These are phyloP conservation scores for Domatiomyces globalis DNA, from an alignment of 2,329 filamentous ascomycete species.

Conservation along the genomic window DNA sequence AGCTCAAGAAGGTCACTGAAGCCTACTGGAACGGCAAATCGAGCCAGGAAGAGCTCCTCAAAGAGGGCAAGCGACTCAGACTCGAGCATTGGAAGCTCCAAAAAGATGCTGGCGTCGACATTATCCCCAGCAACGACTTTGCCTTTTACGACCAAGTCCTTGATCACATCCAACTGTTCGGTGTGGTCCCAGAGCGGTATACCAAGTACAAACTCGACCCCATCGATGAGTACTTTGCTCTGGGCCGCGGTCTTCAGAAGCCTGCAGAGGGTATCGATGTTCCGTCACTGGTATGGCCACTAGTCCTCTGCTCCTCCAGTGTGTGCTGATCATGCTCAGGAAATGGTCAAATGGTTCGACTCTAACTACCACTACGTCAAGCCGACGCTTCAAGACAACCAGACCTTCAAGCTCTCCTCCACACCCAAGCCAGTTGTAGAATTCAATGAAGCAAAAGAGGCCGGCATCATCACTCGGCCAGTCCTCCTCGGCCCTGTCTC, in stretches of 20 bases:
- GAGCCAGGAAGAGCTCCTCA: slow-evolving; percentile 75
- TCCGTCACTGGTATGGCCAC: slow-evolving; percentile 52
- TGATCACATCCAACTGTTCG: slow-evolving; percentile 95
- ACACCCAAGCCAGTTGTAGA: slow-evolving; percentile 88
- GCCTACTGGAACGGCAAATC: slow-evolving; percentile 95
- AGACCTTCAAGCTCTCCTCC: slow-evolving; percentile 77
- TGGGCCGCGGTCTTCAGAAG: slow-evolving; percentile 97
- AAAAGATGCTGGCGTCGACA: slow-evolving; percentile 91
- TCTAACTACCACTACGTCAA: slow-evolving; percentile 99
- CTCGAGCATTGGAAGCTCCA: slow-evolving; percentile 98
- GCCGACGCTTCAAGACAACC: slow-evolving; percentile 92
- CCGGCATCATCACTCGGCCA: slow-evolving; percentile 80
- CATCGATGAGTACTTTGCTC: slow-evolving; percentile 97
- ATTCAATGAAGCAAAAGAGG: slow-evolving; percentile 96
- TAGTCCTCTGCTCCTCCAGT: slow-evolving; percentile 1
- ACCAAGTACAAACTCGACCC: slow-evolving; percentile 73
- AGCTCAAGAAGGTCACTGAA: slow-evolving; percentile 99
- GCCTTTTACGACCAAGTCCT: slow-evolving; percentile 97
- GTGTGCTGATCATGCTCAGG: slow-evolving; percentile 31
- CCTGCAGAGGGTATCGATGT: slow-evolving; percentile 65
- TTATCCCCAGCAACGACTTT: slow-evolving; percentile 99
- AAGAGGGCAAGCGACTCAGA: slow-evolving; percentile 93
- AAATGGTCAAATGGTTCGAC: slow-evolving; percentile 99
- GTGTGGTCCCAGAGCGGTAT: slow-evolving; percentile 85
- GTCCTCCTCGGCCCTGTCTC: slow-evolving; percentile 92